Evolutionary conservation across 164 flowering plant species (phyloP), one percentile per base, ranked within the genome.

Genomic region (Vitis labrusca): DNA sequence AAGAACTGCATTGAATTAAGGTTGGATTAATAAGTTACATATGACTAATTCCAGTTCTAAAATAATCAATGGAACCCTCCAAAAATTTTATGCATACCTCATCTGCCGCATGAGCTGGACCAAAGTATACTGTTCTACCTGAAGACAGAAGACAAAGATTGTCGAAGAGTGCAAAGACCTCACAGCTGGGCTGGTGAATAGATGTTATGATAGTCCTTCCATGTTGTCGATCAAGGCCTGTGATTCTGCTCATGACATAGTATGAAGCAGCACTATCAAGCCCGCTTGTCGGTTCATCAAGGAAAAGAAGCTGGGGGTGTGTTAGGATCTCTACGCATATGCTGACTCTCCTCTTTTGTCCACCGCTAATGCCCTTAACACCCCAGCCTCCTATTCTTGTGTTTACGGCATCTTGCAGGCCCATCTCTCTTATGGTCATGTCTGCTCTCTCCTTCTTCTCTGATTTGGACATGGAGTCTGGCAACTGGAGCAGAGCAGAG

Each of bases 281-380:
- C 2, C 80, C 79, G 15, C 80, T 79, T 10, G 80, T 76, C 2
- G 82, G 80, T 60, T 76, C 82, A 17, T 80, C 80, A 0, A 80
- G 78, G 61, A 80, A 80, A 2, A 80, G 65, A 59, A 77, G 81
- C 57, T 66, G 61, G 6, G 83, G 81, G 2, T 64, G 72, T 9
- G 78, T 81, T 3, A 83, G 19, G 48, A 84, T 73, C 63, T 81
- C 85, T 1, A 81, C 72, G 71, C 82, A 78, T 50, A 83, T 79
- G 76, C 84, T 80, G 10, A 83, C 80, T 69, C 86, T 74, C 61
- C 80, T 79, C 74, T 83, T 81, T 67, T 83, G 82, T 1, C 86
- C 86, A 13, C 82, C 82, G n/a, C 86, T 81, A 2, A 81, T 62
- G 4, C 83, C 87, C 69, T 81, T 84, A 1, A 13, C 63, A 1